Conservation (phyloP, 2,329 filamentous ascomycete genomes). For the Sclerotinia spermophila region DNA sequence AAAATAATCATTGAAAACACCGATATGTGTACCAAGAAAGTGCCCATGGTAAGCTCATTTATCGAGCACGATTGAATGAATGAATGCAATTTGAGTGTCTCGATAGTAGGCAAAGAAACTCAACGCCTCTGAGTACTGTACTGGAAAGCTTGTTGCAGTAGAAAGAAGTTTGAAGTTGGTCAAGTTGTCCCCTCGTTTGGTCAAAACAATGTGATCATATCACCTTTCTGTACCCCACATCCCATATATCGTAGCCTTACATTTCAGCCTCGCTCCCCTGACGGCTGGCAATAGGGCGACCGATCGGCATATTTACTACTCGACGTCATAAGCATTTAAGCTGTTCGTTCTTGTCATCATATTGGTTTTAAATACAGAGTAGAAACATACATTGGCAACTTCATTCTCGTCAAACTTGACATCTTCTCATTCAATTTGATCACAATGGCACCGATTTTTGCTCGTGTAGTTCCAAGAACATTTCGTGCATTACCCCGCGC, state of each 20-base stretch:
- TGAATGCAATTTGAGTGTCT: not conserved
- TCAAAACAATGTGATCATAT: too few relatives aligned
- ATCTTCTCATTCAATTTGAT: not conserved
- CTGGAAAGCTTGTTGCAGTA: not conserved
- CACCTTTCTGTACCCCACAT: not conserved
- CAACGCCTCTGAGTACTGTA: too few relatives aligned
- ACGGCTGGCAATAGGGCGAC: too few relatives aligned
- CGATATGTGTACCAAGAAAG: not conserved
- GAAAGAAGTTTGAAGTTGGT: not conserved
- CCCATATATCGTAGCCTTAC: not conserved
- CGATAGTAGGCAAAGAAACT: not conserved
- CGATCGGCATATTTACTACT: too few relatives aligned
- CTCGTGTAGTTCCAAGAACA: not conserved
- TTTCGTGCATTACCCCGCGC: not conserved
- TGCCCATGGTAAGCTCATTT: not conserved
- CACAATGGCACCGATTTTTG: not conserved
- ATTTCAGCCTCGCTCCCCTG: not conserved
- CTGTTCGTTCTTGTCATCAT: not conserved
- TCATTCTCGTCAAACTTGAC: not conserved
- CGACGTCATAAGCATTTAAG: not conserved
- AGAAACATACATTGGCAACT: not conserved
- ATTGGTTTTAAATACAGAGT: not conserved
- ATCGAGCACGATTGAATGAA: not conserved
- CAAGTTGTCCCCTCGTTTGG: not conserved
- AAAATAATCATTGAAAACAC: not conserved